Conservation (phyloP, 257 asterid species). For the Solanum neorickii region DNA sequence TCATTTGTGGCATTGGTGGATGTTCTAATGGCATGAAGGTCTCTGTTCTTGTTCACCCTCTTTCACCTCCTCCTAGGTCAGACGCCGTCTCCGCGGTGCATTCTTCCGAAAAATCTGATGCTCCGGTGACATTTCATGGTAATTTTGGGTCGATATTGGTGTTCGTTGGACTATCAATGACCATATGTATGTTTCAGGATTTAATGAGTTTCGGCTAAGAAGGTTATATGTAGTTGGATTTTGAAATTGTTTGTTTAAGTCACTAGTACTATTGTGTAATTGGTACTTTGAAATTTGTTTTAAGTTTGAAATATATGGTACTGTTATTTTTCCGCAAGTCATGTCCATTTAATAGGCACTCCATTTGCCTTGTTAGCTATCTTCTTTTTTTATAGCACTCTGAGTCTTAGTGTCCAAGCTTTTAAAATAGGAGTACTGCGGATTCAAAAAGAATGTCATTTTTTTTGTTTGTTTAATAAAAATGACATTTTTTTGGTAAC, state of each 20-base stretch:
- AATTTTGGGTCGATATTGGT: neutral
- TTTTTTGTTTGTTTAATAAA: no score
- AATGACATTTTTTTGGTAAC: no score
- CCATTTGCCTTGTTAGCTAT: neutral
- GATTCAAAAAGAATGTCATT: neutral
- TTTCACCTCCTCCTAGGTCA: slow-evolving; percentile 51
- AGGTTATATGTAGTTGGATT: neutral
- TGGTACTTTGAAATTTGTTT: neutral
- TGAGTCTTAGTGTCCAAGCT: neutral
- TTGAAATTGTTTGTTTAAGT: neutral
- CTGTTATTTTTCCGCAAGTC: neutral
- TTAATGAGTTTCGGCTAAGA: neutral
- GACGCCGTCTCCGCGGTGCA: slow-evolving; percentile 15
- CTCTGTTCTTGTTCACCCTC: slow-evolving; percentile 57
- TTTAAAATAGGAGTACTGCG: neutral
- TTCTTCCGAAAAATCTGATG: slow-evolving; percentile 8
- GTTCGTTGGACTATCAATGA: neutral
- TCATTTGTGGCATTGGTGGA: slow-evolving; percentile 85
- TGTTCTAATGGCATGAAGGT: slow-evolving; percentile 88
- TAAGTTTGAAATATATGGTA: neutral
- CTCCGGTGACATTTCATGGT: slow-evolving; percentile 18
- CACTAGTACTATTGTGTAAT: neutral
- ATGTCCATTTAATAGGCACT: neutral
- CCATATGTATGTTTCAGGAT: neutral
- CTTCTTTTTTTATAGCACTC: neutral